phyloP scores from a whole-genome alignment of 345 rosid genomes.

The Hevea brasiliensis region DNA sequence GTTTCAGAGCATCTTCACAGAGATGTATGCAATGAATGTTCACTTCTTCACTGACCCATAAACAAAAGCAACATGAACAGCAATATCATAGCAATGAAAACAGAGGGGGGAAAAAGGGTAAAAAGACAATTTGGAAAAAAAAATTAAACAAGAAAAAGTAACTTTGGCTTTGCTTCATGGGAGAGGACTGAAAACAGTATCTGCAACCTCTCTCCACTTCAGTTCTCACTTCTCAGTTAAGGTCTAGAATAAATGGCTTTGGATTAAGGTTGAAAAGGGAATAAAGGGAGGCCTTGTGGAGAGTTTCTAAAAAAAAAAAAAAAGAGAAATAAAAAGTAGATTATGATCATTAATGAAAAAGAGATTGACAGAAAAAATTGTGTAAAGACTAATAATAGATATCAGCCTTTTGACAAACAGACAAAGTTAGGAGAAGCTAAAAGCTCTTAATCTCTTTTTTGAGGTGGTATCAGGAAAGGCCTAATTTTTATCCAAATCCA shows the following conservation, averaged over 20 bases:
- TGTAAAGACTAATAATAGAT: constrained; percentile 22
- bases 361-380: constrained; percentile 20
- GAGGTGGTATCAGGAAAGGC: constrained; percentile 5
- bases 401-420: constrained; percentile 27
- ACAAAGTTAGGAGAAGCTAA: constrained; percentile 30
- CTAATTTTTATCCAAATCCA: constrained; percentile 10
- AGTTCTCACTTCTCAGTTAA: constrained; percentile 8
- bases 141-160: background rate
- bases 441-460: constrained; percentile 19
- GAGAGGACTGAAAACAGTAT: constrained; percentile 29
- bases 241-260: constrained; percentile 8
- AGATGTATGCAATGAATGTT: constrained; percentile 28
- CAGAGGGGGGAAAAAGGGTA: background rate
- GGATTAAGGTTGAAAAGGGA: constrained; percentile 21
- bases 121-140: background rate
- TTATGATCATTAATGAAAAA: constrained; percentile 20
- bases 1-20: constrained; percentile 50
- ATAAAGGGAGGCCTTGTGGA: background rate
- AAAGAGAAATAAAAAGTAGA: background rate
- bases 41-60: constrained; percentile 28
- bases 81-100: background rate
- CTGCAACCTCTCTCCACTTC: constrained; percentile 20
- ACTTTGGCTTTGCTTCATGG: constrained; percentile 9
- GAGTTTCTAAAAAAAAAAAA: background rate
- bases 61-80: constrained; percentile 19